These are phyloP conservation scores for Trichoderma sp. DNA, from an alignment of 2,329 filamentous ascomycete species.

Conservation along the genomic window DNA sequence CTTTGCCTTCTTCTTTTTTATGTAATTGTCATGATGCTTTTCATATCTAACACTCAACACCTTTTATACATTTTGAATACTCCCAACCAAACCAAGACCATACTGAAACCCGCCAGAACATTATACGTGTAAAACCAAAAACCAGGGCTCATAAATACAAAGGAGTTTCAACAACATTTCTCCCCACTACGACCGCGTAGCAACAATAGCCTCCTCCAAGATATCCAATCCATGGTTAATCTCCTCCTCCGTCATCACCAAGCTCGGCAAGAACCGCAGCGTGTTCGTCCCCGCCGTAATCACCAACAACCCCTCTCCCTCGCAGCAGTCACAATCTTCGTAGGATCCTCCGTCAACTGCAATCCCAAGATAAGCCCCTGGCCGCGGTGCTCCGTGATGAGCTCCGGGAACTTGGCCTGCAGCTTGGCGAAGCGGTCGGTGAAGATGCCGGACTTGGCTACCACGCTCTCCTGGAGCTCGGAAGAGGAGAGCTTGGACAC, in stretches of 20 bases:
- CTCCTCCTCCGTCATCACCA: conserved; percentile 78
- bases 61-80: conserved; percentile 6
- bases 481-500: conserved; percentile 73
- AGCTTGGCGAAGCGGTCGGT: conserved; percentile 49
- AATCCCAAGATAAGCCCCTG: conserved; percentile 83
- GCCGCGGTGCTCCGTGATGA: conserved; percentile 79
- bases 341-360: conserved; percentile 74
- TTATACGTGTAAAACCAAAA: neutral
- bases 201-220: conserved; percentile 65
- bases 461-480: conserved; percentile 68
- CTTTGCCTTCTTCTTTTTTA: neutral
- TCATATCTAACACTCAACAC: neutral
- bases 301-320: conserved; percentile 80
- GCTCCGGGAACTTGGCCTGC: conserved; percentile 57
- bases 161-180: neutral
- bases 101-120: neutral
- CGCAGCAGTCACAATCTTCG: conserved; percentile 77
- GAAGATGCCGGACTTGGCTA: conserved; percentile 62
- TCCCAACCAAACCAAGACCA: neutral
- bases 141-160: neutral
- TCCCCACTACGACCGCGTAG: conserved; percentile 36
- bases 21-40: neutral
- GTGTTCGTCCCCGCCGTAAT: conserved; percentile 95
- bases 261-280: conserved; percentile 83
- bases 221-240: conserved; percentile 77